Conservation (phyloP, 768 basidiomycete genomes). For the Pulveroboletus sp. region DNA sequence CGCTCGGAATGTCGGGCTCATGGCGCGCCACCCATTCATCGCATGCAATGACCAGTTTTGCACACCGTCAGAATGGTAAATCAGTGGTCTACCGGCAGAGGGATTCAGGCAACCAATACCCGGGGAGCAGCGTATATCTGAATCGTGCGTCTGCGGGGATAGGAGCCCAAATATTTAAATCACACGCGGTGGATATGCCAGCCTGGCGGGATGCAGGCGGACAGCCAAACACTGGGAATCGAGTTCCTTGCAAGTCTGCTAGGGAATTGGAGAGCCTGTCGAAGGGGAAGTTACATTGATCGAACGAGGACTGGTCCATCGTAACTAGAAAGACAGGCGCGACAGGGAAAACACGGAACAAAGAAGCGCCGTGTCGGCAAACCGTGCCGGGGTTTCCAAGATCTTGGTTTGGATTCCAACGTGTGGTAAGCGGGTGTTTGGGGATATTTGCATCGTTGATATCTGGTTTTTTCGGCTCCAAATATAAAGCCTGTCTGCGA, state of each 20-base stretch:
- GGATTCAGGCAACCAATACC: not conserved
- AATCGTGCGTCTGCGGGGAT: constrained; percentile 1
- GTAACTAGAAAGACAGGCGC: too few species aligned
- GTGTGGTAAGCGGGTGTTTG: constrained; percentile 29
- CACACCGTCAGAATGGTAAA: too few species aligned
- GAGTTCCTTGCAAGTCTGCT: too few species aligned
- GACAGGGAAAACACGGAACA: constrained; percentile 23
- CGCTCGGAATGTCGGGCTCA: not conserved
- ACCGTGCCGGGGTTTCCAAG: constrained; percentile 24
- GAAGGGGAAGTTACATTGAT: too few species aligned
- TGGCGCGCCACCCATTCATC: too few species aligned
- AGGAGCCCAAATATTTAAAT: not conserved
- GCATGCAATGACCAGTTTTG: too few species aligned
- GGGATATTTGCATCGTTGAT: constrained; percentile 24
- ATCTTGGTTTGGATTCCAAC: constrained; percentile 23
- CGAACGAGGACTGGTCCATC: too few species aligned
- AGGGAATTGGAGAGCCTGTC: too few species aligned
- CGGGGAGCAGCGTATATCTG: not conserved
- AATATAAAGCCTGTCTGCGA: constrained; percentile 35
- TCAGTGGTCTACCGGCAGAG: too few species aligned
- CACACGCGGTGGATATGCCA: constrained; percentile 15
- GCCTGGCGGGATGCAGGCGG: not conserved
- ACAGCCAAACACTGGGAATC: not conserved
- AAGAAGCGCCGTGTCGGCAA: constrained; percentile 7
- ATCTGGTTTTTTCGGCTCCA: constrained; percentile 23